Base-by-base conservation (phyloP, 371 early-diverging fungal genomes). In the Mucor piriformis region DNA sequence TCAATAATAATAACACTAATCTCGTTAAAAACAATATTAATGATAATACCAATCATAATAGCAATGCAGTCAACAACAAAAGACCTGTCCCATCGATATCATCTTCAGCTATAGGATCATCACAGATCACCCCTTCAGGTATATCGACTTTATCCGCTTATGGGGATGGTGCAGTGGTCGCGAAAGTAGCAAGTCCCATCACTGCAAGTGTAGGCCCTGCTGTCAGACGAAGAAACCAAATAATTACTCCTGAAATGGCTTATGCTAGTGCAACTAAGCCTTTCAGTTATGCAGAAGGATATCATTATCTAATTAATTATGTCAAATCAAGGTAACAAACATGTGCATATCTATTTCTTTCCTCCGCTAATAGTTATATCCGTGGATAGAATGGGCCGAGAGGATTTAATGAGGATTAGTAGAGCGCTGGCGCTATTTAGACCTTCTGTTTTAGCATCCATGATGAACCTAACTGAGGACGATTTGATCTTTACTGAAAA, bases 401-500 rank as follows among this genome's bases (percentile, higher is more conserved):
- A 87, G 32, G 91, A 94, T 63, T 84, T 93, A 57, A 88, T 93
- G 87, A 83, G 95, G 37, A 92, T 96, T 46, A 90, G 92, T 70
- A 85, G 91, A 43, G 92, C 94, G 20, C 83, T 96, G 70, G 91
- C 94, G 48, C 83, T 88, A 66, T 94, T 95, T 75, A 86, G 96
- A 25, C 96, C 95, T 21, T 91, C 92, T 11, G 92, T 95, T 56
- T 90, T 96, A 57, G 92, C 95, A 5, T 83, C 91, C 54, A 91
- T 94, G 81, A 92, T 92, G 88, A 90, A 92, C 66, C 76, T 96
- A 56, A 92, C 93, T 1, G 90, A 90, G 52, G 93, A 95, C 55
- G 96, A 96, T 67, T 76, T 96, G 69, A 77, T 94, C 12, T 95
- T 95, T 64, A 92, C 93, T 83, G 96, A 96, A 72, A 92, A 94